Evolutionary conservation across 2,329 filamentous ascomycete genomes (phyloP), one percentile per base, ranked within the genome.

Genomic region (Gaeumannomyces sp.): DNA sequence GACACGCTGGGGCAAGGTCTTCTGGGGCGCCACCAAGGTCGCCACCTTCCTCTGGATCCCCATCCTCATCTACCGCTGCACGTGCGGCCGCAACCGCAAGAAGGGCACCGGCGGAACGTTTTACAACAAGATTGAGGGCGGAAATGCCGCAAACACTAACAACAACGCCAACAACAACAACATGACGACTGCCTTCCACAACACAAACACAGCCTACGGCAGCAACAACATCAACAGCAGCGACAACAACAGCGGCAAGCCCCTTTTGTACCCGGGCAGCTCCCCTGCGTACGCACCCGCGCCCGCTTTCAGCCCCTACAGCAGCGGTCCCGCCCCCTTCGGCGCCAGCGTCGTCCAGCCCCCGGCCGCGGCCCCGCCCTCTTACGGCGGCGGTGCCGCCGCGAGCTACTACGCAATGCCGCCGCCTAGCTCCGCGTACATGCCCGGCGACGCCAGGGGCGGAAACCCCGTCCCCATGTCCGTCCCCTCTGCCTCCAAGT

Each of bases 1-100:
- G 11, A 60, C 59, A 29, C 27, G 59, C 27, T 31, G 27, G 28
- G 59, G 59, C 29, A 28, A n/a, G 22, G 59, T 60, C 22, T n/a
- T 60, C 29, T 60, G 59, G 59, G 59, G 59, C 59, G 59, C 59
- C 27, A 31, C 22, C 3, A 60, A 60, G 59, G 59, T 60, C 14
- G 59, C 28, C 28, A 31, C 59, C 31, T 22, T 22, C 59, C 59
- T 60, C 28, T 60, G 59, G 59, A n/a, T 60, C 59, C 59, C 59
- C 59, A 60, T 60, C 29, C 11, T 11, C 29, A 60, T 60, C 31
- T 60, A 60, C 29, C 59, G 59, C 28, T 25, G 27, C 59, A 38
- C 29, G 10, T 60, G 59, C 31, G 59, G 59, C 59, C 28, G 31
- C 27, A 31, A 35, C 22, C 27, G 29, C 28, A 31, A 31, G 59